Evolutionary conservation across 768 basidiomycete species (phyloP).

Genomic region (Boletus subparvulus): DNA sequence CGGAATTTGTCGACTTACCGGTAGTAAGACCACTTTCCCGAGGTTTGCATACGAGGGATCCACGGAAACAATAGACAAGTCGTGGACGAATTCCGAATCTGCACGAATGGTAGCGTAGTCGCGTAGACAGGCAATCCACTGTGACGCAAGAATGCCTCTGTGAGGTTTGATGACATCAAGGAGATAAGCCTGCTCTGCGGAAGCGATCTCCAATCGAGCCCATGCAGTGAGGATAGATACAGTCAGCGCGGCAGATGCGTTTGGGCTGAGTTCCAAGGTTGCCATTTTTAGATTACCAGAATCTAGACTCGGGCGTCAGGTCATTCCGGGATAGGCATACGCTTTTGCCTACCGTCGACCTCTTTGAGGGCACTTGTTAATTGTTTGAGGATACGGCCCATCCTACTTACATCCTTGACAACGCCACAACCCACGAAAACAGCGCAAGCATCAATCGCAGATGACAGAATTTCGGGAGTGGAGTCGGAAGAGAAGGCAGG

Average conservation of each 20-base stretch:
- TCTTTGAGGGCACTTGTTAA: constrained; percentile 86
- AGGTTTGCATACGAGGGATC: constrained; percentile 86
- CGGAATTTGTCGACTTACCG: constrained; percentile 52
- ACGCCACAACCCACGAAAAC: constrained; percentile 94
- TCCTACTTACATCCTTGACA: constrained; percentile 82
- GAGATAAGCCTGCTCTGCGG: constrained; percentile 71
- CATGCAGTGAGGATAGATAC: constrained; percentile 93
- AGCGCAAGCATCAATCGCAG: constrained; percentile 91
- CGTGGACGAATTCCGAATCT: constrained; percentile 83
- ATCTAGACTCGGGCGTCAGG: constrained; percentile 46
- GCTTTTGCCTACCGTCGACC: constrained; percentile 64
- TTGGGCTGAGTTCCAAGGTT: constrained; percentile 86
- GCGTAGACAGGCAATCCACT: constrained; percentile 87
- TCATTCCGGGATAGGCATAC: background rate
- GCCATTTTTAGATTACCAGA: constrained; percentile 84
- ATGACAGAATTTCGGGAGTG: constrained; percentile 91
- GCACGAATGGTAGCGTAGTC: constrained; percentile 91
- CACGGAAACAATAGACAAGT: constrained; percentile 68
- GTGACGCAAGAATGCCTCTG: constrained; percentile 63
- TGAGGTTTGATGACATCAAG: constrained; percentile 81
- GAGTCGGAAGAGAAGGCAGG: constrained; percentile 96
- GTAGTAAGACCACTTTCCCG: constrained; percentile 86
- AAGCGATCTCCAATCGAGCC: constrained; percentile 88
- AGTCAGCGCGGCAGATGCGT: constrained; percentile 92
- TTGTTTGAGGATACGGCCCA: constrained; percentile 93